These are phyloP conservation scores for Coemansia sp. DNA, from an alignment of 192 early-diverging fungal genomes.

Conservation along the genomic window DNA sequence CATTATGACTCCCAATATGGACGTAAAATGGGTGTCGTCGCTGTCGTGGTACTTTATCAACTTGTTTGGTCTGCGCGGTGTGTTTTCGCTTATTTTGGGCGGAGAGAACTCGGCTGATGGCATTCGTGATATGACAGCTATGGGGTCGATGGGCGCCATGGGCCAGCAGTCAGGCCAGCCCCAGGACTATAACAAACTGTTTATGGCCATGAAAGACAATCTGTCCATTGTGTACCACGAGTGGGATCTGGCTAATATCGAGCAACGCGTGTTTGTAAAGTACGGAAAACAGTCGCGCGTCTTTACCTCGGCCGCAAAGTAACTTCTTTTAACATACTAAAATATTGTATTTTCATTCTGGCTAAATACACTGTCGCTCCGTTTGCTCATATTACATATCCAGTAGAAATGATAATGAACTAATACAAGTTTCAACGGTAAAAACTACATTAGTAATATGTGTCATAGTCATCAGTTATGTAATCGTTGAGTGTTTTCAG, in stretches of 20 bases:
- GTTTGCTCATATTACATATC: too few species aligned
- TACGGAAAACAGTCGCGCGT: constrained; percentile 60
- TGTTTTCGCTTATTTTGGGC: constrained; percentile 90
- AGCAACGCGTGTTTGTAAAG: constrained; percentile 75
- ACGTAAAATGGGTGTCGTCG: constrained; percentile 96
- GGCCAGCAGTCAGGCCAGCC: constrained; percentile 74
- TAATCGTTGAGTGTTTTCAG: not conserved
- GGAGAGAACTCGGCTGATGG: constrained; percentile 86
- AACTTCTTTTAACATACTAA: not conserved
- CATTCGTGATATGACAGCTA: constrained; percentile 87
- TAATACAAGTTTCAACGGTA: too few species aligned
- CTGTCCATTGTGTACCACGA: constrained; percentile 78
- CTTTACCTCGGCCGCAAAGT: constrained; percentile 42
- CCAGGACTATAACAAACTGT: constrained; percentile 83
- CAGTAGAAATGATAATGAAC: not conserved
- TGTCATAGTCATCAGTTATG: not conserved
- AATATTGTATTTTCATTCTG: not conserved
- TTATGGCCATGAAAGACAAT: constrained; percentile 85
- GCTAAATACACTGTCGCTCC: too few species aligned
- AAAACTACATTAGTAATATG: not conserved
- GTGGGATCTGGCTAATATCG: constrained; percentile 78
- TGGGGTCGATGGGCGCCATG: constrained; percentile 80
- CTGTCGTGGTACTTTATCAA: constrained; percentile 99
- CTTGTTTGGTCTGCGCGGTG: constrained; percentile 89
- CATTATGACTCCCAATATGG: constrained; percentile 94